Conservation (phyloP, 176 grass and related monocot species). For the Poa annua region DNA sequence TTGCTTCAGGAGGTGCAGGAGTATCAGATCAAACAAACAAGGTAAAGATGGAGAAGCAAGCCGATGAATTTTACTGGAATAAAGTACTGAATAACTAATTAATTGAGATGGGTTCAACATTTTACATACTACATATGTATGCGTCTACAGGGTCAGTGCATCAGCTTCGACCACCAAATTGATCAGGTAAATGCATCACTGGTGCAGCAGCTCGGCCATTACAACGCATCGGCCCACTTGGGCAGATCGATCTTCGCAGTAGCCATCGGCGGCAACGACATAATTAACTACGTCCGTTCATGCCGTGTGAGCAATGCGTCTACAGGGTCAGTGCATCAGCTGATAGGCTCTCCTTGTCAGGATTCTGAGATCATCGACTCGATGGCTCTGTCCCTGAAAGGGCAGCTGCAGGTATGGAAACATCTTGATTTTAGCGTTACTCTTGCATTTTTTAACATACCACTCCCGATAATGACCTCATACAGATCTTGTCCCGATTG, state of each 20-base stretch:
- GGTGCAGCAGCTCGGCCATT: slow-evolving; percentile 50
- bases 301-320: background rate
- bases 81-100: background rate
- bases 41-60: background rate
- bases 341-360: background rate
- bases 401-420: slow-evolving; percentile 57
- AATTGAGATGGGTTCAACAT: background rate
- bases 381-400: slow-evolving; percentile 39
- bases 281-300: slow-evolving; percentile 42
- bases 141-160: slow-evolving; percentile 46
- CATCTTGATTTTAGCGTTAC: too few species aligned
- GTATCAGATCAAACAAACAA: slow-evolving; percentile 55
- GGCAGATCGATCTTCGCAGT: slow-evolving; percentile 64
- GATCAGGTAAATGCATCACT: slow-evolving; percentile 37
- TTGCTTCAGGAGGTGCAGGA: slow-evolving; percentile 76
- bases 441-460: too few species aligned
- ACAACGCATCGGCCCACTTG: slow-evolving; percentile 47
- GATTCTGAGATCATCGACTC: slow-evolving; percentile 30
- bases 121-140: background rate
- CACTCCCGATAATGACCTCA: background rate
- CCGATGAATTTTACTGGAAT: background rate
- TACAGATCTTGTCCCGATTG: background rate
- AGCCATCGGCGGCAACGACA: slow-evolving; percentile 74
- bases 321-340: too few species aligned
- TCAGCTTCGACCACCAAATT: slow-evolving; percentile 68